These are phyloP conservation scores for Mimosa pudica DNA, from an alignment of 306 rosid genomes.

Conservation along the genomic window DNA sequence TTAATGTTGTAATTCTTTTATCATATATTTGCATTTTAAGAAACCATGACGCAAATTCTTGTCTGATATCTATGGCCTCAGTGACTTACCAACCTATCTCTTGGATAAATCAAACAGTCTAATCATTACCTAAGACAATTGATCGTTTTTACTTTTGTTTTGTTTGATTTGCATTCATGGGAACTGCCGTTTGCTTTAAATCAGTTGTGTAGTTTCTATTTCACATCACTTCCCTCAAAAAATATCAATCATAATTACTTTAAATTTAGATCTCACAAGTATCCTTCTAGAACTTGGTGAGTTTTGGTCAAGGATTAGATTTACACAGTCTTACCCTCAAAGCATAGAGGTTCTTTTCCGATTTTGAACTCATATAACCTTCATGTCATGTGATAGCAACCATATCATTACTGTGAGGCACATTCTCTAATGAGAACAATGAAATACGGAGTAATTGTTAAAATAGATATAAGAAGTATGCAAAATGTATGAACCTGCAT, in stretches of 20 bases:
- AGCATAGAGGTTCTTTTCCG: no score
- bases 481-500: background rate
- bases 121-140: background rate
- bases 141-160: background rate
- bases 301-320: no score
- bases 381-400: no score
- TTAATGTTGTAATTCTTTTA: background rate
- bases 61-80: background rate
- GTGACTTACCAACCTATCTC: background rate
- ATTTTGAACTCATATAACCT: no score
- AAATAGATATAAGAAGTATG: slow-evolving; percentile 48
- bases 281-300: background rate
- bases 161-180: background rate
- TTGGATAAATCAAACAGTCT: background rate
- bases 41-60: slow-evolving; percentile 3
- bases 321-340: no score
- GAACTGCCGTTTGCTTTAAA: background rate
- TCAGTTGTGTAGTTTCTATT: background rate
- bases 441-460: slow-evolving; percentile 52
- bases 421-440: no score
- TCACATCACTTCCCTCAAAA: slow-evolving; percentile 2
- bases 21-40: background rate
- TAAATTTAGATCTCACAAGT: slow-evolving; percentile 25
- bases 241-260: background rate
- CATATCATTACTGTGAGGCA: no score